Conservation (phyloP, 164 flowering plant genomes). For the Chimonanthus salicifolius region DNA sequence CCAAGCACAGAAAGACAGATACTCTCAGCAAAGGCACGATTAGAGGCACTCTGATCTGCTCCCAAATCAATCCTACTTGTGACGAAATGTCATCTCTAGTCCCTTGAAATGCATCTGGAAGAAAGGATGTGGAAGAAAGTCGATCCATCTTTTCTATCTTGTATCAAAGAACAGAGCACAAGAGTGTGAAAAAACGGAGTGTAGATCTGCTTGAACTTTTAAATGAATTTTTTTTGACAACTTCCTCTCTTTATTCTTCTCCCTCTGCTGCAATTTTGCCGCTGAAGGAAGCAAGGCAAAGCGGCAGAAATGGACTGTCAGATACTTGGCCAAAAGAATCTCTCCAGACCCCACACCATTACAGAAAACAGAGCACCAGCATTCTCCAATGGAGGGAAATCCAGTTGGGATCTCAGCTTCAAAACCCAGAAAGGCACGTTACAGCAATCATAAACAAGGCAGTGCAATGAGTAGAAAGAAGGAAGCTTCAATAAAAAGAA, state of each 20-base stretch:
- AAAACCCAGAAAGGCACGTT: background rate
- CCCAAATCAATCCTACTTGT: conserved; percentile 60
- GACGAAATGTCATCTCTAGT: conserved; percentile 42
- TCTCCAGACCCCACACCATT: conserved; percentile 13
- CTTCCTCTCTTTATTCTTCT: conserved; percentile 17
- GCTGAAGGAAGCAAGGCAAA: conserved; percentile 27
- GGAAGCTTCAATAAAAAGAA: background rate
- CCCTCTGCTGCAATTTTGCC: conserved; percentile 21
- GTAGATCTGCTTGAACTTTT: too few species aligned
- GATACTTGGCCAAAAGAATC: conserved; percentile 15
- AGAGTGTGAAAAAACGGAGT: background rate
- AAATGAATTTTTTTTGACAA: conserved; percentile 4
- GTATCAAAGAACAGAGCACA: conserved; percentile 3
- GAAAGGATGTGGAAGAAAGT: conserved; percentile 27
- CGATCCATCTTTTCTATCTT: conserved; percentile 34
- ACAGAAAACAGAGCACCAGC: conserved; percentile 7
- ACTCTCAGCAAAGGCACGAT: conserved; percentile 63
- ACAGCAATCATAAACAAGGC: background rate
- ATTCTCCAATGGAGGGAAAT: conserved; percentile 4
- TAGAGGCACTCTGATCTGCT: conserved; percentile 56
- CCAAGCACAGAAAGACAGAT: conserved; percentile 43
- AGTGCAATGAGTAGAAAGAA: conserved; percentile 1
- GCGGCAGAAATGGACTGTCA: conserved; percentile 28
- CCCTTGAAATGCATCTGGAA: conserved; percentile 50
- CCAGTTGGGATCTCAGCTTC: conserved; percentile 19